Base-by-base conservation (phyloP, 306 rosid species). In the Erythrophleum fordii region DNA sequence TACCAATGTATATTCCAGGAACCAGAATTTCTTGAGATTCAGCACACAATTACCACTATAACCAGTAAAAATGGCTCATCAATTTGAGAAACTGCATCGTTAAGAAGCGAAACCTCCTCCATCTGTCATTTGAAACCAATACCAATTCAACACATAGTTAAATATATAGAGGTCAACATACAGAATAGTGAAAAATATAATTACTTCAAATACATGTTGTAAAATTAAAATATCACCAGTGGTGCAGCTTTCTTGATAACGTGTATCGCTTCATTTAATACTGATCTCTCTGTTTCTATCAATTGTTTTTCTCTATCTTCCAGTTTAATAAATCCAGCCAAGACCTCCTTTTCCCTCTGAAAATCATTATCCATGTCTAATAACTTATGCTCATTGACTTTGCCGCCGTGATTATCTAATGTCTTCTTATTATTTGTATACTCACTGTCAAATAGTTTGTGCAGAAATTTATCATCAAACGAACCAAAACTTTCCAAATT, bases 31-130 rank as follows among this genome's bases (percentile, higher is more conserved):
- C 95, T 87, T 91, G 97, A 89, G 95, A 97, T 91, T 93, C 97
- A 91, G 98, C 98, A 80, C 98, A 90, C 94, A 91, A 95, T 95
- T 95, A 95, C 99, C 98, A 90, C 97, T 90, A 95, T 91, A 89
- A 90, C 98, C 99, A 95, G 95, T 83, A 87, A 86, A 93, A 95
- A 93, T 34, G 99, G 98, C 93, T 95, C 93, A 84, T 95, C 98
- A 82, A 95, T 90, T 79, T 90, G 99, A 83, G 99, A 88, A 78
- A 91, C 88, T 62, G 97, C 93, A 85, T 93, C 98, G 34, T 66
- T 77, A 29, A 95, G 99, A 89, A 95, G 98, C 51, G 96, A 91
- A 85, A 93, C 93, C 90, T 91, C 99, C 93, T 87, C 98, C 99
- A 93, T 95, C 99, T 95, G 98, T 74, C 90, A 90, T 84, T 66